A percentile compares a stretch with the other conserved stretches of the same genome.
Conservation (phyloP, 176 grass and related monocot genomes). For the Bonia amplexicaulis region DNA sequence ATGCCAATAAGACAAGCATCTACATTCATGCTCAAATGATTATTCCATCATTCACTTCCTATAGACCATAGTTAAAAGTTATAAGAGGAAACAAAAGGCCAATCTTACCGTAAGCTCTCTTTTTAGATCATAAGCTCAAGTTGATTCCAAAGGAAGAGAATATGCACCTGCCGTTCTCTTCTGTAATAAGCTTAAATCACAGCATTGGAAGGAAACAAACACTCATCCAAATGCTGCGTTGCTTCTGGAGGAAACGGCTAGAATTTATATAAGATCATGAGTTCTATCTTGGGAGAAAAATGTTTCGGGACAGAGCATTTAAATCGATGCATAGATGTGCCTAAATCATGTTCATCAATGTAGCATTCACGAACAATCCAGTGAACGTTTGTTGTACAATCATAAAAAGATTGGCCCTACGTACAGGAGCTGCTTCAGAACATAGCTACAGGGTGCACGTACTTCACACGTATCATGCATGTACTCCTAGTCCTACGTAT, state of each 20-base stretch:
- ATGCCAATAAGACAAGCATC: conserved; percentile 14
- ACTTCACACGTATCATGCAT: background rate
- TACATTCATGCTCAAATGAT: conserved; percentile 25
- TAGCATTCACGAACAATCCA: conserved; percentile 40
- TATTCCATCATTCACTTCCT: background rate
- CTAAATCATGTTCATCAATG: conserved; percentile 50
- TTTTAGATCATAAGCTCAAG: background rate
- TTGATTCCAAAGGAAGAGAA: background rate
- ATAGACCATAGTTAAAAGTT: background rate
- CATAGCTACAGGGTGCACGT: background rate
- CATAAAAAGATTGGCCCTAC: conserved; percentile 19
- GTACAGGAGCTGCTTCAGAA: conserved; percentile 20
- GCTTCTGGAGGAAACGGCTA: background rate
- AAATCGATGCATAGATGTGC: conserved; percentile 47
- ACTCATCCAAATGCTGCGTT: background rate
- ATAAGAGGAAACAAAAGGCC: background rate
- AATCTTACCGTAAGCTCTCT: background rate
- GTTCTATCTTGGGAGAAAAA: background rate
- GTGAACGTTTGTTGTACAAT: conserved; percentile 41
- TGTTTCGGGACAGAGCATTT: conserved; percentile 32
- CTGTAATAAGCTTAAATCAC: background rate
- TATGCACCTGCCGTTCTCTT: background rate
- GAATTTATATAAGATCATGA: background rate
- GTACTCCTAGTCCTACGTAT: background rate
- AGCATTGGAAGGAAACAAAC: background rate